phyloP scores from a whole-genome alignment of 192 early-diverging fungal genomes.

The Backusella circina region DNA sequence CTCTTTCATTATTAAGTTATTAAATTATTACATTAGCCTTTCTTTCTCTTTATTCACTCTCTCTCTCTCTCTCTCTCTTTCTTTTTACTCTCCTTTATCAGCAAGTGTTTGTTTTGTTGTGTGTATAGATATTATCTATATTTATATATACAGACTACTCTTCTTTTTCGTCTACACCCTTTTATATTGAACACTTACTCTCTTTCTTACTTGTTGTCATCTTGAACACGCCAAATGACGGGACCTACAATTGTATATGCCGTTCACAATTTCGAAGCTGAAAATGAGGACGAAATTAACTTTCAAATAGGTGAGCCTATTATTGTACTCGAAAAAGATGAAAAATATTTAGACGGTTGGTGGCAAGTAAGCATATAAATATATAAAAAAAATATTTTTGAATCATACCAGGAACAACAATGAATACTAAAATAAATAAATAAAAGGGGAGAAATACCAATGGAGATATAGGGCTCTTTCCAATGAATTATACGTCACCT shows the following conservation, averaged over 20 bases:
- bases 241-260: slow-evolving; percentile 48
- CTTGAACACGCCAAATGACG: slow-evolving; percentile 17
- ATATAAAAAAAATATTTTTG: not conserved
- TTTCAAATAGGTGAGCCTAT: slow-evolving; percentile 66
- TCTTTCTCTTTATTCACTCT: not conserved
- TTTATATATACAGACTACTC: not conserved
- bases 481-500: slow-evolving; percentile 59
- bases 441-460: slow-evolving; percentile 60
- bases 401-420: not conserved
- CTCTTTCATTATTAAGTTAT: not conserved
- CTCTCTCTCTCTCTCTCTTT: not conserved
- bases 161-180: not conserved
- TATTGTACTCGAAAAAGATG: slow-evolving; percentile 71
- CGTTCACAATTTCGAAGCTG: slow-evolving; percentile 56
- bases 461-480: slow-evolving; percentile 68
- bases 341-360: slow-evolving; percentile 74
- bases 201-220: not conserved
- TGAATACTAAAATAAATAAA: not conserved
- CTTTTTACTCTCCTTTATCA: not conserved
- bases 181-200: not conserved
- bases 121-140: not conserved
- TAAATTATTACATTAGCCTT: not conserved
- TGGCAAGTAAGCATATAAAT: slow-evolving; percentile 56
- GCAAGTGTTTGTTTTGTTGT: not conserved
- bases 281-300: slow-evolving; percentile 71